Base-by-base conservation (phyloP, 2,329 filamentous ascomycete genomes). In the Aspergillus bombycis region DNA sequence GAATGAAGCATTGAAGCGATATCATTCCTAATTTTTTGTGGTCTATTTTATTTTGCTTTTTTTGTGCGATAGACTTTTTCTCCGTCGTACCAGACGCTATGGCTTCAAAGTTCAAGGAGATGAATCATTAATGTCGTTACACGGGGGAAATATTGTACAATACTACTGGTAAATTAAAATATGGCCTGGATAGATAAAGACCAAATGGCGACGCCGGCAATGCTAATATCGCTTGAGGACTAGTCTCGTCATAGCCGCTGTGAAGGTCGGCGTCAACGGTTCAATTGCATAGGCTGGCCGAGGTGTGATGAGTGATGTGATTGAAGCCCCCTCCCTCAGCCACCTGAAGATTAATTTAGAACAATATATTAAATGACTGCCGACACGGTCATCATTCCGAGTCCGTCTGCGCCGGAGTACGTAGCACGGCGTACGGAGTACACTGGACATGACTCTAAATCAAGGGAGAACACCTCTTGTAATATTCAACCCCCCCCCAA, bases 231-330 rank as follows among this genome's bases (percentile, higher is more conserved):
- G 41, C 45, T 30, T 32, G 36, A 16, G 43, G 45, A 26, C 45
- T 30, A 59, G 23, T 16, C 41, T 45, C 45, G 45, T 28, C 32
- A 43, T 32, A 36, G 41, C 57, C 43, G 57, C 32, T 59, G 23
- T 53, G 50, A 38, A 45, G 45, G 45, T 55, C 53, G 38, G 60
- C 60, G 56, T 53, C 63, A 65, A 65, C 63, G 63, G 63, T 60
- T 58, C 57, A 32, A 54, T 54, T 62, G 57, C 63, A 64, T 64
- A 41, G 43, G 36, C 32, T 60, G 57, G 32, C 19, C 34, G 34
- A 32, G 28, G 46, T 58, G 43, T 58, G 56, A 58, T 58, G 52
- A 23, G 34, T 55, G 52, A 55, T 55, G 32, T 55, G 52, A 30
- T 32, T 23, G 10, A 16, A 55, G 16, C 12, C n/a, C 52, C n/a